These are phyloP conservation scores for Mimosa bimucronata DNA, from an alignment of 306 rosid species.

Conservation along the genomic window DNA sequence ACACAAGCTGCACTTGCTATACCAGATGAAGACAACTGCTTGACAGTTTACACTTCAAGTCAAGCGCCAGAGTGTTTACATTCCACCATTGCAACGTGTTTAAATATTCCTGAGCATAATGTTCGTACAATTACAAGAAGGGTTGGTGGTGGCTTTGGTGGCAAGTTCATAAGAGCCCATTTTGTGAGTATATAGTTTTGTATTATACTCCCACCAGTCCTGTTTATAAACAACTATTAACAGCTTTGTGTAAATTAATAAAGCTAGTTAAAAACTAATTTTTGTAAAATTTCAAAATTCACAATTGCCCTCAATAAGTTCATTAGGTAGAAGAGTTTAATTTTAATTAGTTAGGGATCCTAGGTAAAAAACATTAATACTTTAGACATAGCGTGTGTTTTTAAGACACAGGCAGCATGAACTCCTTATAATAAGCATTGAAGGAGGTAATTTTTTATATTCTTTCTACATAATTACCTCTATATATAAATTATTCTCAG, in stretches of 20 bases:
- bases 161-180: constrained; percentile 62
- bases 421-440: too few species aligned
- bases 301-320: neutral
- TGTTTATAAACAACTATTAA: neutral
- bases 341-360: neutral
- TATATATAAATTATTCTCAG: neutral
- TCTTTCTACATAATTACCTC: neutral
- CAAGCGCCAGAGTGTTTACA: constrained; percentile 66
- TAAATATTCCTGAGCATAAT: constrained; percentile 74
- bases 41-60: constrained; percentile 68
- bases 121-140: constrained; percentile 89
- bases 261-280: neutral
- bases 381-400: neutral
- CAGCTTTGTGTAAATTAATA: neutral
- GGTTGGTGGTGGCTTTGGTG: constrained; percentile 97
- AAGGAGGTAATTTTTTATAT: neutral
- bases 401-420: neutral
- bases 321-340: neutral
- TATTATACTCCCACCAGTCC: neutral
- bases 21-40: constrained; percentile 95
- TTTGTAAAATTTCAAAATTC: too few species aligned
- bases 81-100: constrained; percentile 65
- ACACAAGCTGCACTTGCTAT: constrained; percentile 90
- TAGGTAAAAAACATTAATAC: neutral
- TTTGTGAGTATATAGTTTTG: constrained; percentile 60